These are phyloP conservation scores for Monascus purpureus DNA, from an alignment of 495 filamentous ascomycete genomes.

Conservation along the genomic window DNA sequence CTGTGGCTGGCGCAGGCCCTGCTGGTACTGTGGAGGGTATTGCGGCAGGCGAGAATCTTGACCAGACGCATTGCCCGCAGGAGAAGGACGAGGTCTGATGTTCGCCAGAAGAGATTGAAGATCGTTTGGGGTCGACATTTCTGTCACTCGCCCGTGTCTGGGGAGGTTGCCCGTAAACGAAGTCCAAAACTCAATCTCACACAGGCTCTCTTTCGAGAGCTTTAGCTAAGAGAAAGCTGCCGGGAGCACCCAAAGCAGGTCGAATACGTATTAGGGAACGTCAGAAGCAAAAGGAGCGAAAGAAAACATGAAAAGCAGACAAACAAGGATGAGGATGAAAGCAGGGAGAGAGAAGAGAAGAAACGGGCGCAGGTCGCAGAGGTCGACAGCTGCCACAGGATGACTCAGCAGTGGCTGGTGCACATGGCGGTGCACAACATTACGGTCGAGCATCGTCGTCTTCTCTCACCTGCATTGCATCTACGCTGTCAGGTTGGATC, in stretches of 20 bases:
- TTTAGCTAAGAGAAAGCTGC: conserved; percentile 3
- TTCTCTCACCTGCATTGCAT: too few species aligned
- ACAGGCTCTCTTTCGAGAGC: conserved; percentile 30
- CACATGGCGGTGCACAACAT: too few species aligned
- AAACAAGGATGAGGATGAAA: conserved; percentile 14
- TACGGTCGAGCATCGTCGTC: too few species aligned
- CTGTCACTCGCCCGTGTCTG: conserved; percentile 24
- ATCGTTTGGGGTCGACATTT: conserved; percentile 39
- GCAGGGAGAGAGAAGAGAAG: conserved; percentile 11
- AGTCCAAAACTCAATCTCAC: conserved; percentile 15
- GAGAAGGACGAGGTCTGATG: conserved; percentile 29
- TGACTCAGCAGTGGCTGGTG: too few species aligned
- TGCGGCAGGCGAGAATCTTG: conserved; percentile 21
- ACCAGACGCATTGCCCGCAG: conserved; percentile 15
- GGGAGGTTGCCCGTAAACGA: conserved; percentile 17
- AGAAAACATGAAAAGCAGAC: conserved; percentile 6
- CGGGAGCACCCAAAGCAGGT: neutral
- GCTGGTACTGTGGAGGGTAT: conserved; percentile 16
- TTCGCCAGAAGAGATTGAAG: conserved; percentile 35
- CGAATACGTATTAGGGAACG: neutral
- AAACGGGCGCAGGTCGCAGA: too few species aligned
- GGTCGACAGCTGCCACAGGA: too few species aligned
- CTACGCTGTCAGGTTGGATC: too few species aligned
- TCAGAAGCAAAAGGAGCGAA: conserved; percentile 4
- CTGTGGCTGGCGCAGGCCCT: conserved; percentile 19